A percentile compares a stretch with the other conserved stretches of the same genome.
Evolutionary conservation across 2,329 filamentous ascomycete species (phyloP).

Genomic region (Myriosclerotinia duriaeana): DNA sequence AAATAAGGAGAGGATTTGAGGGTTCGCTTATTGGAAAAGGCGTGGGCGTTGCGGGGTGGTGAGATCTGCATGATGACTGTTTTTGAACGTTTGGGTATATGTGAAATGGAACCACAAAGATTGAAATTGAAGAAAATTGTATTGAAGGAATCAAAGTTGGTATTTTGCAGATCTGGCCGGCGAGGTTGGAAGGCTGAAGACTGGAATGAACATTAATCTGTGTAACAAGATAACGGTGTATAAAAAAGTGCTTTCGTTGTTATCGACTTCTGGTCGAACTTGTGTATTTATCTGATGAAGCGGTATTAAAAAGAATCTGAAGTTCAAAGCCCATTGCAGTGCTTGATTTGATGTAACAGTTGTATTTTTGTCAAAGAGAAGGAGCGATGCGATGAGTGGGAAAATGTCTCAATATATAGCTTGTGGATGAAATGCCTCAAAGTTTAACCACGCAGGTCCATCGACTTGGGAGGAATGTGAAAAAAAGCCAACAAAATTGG

Average conservation of each 20-base stretch:
- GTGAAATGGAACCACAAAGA: not conserved
- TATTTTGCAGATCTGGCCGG: conserved; percentile 1
- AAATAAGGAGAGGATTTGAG: conserved; percentile 13
- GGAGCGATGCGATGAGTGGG: not conserved
- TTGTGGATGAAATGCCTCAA: conserved; percentile 21
- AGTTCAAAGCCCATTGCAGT: conserved; percentile 23
- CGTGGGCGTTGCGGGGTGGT: conserved; percentile 23
- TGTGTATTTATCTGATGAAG: conserved; percentile 20
- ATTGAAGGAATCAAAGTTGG: not conserved
- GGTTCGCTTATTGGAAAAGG: conserved; percentile 22
- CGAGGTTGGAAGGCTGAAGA: conserved; percentile 12
- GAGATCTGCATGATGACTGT: conserved; percentile 23
- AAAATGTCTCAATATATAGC: conserved; percentile 24
- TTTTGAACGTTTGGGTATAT: conserved; percentile 6
- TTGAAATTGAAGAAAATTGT: not conserved
- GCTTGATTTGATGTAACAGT: not conserved
- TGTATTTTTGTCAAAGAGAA: not conserved
- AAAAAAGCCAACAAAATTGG: conserved; percentile 21
- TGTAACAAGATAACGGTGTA: conserved; percentile 22
- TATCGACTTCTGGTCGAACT: conserved; percentile 18
- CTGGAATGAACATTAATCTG: conserved; percentile 22
- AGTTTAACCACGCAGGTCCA: conserved; percentile 9
- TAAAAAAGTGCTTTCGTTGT: conserved; percentile 22
- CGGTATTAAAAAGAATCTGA: conserved; percentile 3
- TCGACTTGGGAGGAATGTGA: conserved; percentile 11